phyloP scores from a whole-genome alignment of 2,329 filamentous ascomycete genomes.

The Xylaria sp. region DNA sequence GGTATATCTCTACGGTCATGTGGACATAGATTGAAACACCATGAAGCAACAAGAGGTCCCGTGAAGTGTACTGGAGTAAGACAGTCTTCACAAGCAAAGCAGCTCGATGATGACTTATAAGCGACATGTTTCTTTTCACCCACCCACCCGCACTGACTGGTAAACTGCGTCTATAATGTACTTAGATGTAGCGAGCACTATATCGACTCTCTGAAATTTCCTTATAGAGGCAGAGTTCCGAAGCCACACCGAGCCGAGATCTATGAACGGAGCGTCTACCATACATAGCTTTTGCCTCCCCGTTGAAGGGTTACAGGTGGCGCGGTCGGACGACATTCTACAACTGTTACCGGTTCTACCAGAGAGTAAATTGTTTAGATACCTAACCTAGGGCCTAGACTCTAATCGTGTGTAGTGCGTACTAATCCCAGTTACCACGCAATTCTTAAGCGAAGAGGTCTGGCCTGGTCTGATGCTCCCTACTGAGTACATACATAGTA shows the following conservation, averaged over 20 bases:
- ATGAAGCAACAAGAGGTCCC: slow-evolving; percentile 22
- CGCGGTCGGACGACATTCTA: slow-evolving; percentile 8
- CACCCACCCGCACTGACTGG: background rate
- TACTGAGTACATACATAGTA: background rate
- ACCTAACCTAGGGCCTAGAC: background rate
- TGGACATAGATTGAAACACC: slow-evolving; percentile 6
- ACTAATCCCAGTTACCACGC: background rate
- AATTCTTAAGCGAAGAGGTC: slow-evolving; percentile 17
- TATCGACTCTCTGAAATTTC: slow-evolving; percentile 29
- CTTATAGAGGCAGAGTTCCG: slow-evolving; percentile 22
- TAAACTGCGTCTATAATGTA: background rate
- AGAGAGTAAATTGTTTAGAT: background rate
- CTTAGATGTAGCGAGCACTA: background rate
- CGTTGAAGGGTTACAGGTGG: slow-evolving; percentile 11
- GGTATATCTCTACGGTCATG: slow-evolving; percentile 5
- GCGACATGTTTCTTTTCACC: slow-evolving; percentile 23
- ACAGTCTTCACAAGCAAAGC: slow-evolving; percentile 10
- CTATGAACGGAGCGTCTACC: slow-evolving; percentile 12
- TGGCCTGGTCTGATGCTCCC: slow-evolving; percentile 8
- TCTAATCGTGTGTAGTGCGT: background rate
- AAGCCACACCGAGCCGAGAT: slow-evolving; percentile 4
- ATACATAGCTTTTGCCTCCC: slow-evolving; percentile 13
- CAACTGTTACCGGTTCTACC: background rate
- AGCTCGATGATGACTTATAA: slow-evolving; percentile 17
- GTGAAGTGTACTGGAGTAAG: slow-evolving; percentile 13